Conservation (phyloP, 345 rosid species). For the Gossypium anomalum region DNA sequence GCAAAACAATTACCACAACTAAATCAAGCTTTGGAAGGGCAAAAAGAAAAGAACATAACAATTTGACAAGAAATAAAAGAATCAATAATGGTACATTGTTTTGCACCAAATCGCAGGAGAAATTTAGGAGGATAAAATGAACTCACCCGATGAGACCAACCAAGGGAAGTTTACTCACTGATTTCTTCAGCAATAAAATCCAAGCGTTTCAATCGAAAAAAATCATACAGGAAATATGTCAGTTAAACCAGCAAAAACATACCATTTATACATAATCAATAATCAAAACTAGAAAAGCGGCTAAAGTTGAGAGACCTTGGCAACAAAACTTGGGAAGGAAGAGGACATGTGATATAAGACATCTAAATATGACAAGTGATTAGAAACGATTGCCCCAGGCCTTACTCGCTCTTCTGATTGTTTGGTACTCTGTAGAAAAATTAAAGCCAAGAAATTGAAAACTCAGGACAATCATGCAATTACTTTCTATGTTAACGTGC, state of each 20-base stretch:
- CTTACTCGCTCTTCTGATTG: conserved; percentile 54
- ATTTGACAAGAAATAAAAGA: background rate
- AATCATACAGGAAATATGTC: conserved; percentile 24
- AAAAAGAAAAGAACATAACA: background rate
- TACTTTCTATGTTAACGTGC: background rate
- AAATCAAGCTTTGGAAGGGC: background rate
- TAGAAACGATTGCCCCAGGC: conserved; percentile 83
- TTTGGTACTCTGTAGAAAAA: conserved; percentile 16
- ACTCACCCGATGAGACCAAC: conserved; percentile 92
- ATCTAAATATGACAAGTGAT: conserved; percentile 91
- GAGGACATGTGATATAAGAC: conserved; percentile 94
- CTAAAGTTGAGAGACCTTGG: conserved; percentile 68
- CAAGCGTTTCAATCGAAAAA: conserved; percentile 17
- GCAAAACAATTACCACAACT: background rate
- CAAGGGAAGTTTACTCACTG: conserved; percentile 94
- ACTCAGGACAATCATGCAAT: conserved; percentile 1
- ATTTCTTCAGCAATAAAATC: conserved; percentile 68
- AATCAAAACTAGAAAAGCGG: background rate
- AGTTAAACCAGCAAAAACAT: conserved; percentile 13
- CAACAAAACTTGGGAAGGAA: conserved; percentile 94
- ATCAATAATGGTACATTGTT: background rate
- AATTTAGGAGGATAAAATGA: background rate
- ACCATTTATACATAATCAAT: background rate
- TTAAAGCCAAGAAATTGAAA: background rate
- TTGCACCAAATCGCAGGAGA: background rate